Conservation (phyloP, 306 rosid genomes). For the Rosa persica region DNA sequence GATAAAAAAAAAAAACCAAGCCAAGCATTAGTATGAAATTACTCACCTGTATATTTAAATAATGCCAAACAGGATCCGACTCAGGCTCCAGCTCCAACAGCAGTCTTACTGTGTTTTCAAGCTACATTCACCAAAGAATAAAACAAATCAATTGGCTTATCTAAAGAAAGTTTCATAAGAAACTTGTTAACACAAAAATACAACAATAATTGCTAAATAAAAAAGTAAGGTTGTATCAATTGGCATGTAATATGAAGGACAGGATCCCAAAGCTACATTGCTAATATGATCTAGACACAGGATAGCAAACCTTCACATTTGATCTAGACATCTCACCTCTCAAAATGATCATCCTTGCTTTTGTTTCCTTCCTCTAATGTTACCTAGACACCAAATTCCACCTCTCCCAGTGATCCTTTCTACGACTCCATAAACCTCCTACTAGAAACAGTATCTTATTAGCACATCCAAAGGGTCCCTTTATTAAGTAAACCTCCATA, state of each 20-base stretch:
- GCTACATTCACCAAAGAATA: conserved; percentile 48
- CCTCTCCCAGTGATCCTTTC: background rate
- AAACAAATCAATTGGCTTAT: background rate
- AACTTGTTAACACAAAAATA: conserved; percentile 4
- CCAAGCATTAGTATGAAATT: background rate
- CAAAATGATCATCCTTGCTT: background rate
- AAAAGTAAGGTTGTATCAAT: background rate
- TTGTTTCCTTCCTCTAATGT: background rate
- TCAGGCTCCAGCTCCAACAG: conserved; percentile 92
- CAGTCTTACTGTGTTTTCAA: conserved; percentile 90
- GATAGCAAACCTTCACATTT: background rate
- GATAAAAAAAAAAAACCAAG: conserved; percentile 15
- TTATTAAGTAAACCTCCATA: background rate
- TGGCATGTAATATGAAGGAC: background rate
- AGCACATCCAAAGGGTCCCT: background rate
- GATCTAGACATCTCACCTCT: conserved; percentile 1
- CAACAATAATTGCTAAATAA: background rate
- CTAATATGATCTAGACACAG: background rate
- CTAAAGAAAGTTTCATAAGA: conserved; percentile 12
- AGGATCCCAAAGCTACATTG: background rate
- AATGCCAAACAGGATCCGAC: conserved; percentile 98
- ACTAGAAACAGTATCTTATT: background rate
- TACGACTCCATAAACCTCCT: background rate
- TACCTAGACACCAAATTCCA: conserved; percentile 1
- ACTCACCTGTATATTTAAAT: conserved; percentile 82